Evolutionary conservation across 306 rosid species (phyloP), one percentile per base, ranked within the genome.

Genomic region (Cotoneaster glaucophyllus): DNA sequence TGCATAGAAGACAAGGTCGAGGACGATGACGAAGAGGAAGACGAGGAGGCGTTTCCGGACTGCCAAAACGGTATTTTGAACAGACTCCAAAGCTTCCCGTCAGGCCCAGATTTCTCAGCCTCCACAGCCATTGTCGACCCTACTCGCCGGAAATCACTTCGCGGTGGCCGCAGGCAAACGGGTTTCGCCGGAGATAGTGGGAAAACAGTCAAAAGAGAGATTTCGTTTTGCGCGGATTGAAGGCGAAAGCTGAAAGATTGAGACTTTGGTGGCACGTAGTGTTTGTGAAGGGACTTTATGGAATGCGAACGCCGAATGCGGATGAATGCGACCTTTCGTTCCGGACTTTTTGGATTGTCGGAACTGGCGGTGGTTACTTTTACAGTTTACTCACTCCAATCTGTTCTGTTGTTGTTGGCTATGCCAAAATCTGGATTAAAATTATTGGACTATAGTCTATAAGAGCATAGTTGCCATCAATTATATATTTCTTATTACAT

Each of bases 51-150:
- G 74, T 84, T 88, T 78, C 76, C 81, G 14, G 88, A 83, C 81
- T 93, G 94, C 96, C 98, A 89, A 85, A 93, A 93, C 68, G 92
- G 98, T 78, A 85, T 85, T 44, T 78, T 90, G 67, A 96, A 90
- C 58, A 93, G 76, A 85, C 84, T 82, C 93, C 94, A 87, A 71
- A 74, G 84, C 78, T 86, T 90, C 74, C 85, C 94, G 56, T 88
- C 91, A 37, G 86, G 82, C 28, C 83, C 91, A 34, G 85, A 54
- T 71, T 81, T 93, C 84, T 85, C 87, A 72, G 83, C 80, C 22
- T 74, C 98, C 69, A 86, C 80, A n/a, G 86, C 91, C 98, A 90
- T 88, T 79, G 22, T 77, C 44, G 8, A 13, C 70, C 17, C 26
- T 5, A 14, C 25, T 18, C 18, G 18, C 65, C 70, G 25, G 70